These are phyloP conservation scores for Trichopus zeylanicus DNA, from an alignment of 116 monocot genomes.

Conservation along the genomic window DNA sequence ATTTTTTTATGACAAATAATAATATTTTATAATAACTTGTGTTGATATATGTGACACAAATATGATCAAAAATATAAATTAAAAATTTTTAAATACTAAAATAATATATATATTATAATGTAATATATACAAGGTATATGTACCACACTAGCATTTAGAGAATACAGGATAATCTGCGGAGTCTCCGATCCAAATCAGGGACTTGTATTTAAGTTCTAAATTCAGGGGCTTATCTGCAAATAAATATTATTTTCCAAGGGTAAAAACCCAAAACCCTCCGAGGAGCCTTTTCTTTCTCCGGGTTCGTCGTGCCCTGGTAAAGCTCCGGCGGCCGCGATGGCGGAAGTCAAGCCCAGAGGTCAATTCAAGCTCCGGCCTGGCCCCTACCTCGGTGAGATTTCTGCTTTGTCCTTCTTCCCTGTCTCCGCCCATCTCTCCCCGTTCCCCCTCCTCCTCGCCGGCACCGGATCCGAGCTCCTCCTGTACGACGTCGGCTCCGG, in stretches of 20 bases:
- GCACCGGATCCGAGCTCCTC: constrained; percentile 76
- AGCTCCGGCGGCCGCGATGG: not conserved
- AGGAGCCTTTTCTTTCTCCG: not conserved
- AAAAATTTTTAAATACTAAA: no score
- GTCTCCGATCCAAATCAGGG: not conserved
- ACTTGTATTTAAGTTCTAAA: not conserved
- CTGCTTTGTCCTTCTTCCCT: constrained; percentile 65
- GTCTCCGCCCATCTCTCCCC: constrained; percentile 22
- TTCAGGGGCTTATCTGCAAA: not conserved
- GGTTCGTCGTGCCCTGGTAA: no score
- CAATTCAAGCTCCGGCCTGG: constrained; percentile 18
- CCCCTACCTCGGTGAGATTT: constrained; percentile 89
- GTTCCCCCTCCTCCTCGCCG: constrained; percentile 66
- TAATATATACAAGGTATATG: no score
- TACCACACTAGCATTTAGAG: no score
- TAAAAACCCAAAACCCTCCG: not conserved
- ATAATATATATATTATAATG: no score
- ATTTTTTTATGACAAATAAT: no score
- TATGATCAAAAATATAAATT: no score
- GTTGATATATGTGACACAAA: no score
- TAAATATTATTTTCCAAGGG: no score
- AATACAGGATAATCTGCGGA: no score
- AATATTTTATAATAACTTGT: no score
- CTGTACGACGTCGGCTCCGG: constrained; percentile 45
- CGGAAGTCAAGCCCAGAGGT: no score